Base-by-base conservation (phyloP, 2,329 filamentous ascomycete species). In the Nemania sp. region DNA sequence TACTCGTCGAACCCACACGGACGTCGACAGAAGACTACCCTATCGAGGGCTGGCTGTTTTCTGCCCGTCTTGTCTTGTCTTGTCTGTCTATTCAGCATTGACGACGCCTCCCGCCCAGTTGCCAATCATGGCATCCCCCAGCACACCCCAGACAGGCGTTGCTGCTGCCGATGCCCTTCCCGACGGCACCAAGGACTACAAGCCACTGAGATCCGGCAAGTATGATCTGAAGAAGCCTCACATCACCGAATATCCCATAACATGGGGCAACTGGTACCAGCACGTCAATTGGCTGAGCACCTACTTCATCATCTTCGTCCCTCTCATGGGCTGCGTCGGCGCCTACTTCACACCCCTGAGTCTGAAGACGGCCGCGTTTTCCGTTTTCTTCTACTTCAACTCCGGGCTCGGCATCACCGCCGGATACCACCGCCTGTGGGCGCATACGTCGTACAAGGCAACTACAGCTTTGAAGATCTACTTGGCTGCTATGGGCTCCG, bases 251-350 rank as follows among this genome's bases (percentile, higher is more conserved):
- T 85, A 86, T 65, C 89, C 90, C 59, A 88, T 96, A 69, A 96
- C 91, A 62, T 83, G 82, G 77, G 80, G 82, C 71, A 97, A 96
- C 81, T 95, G 91, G 90, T 88, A 92, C 79, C 89, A 93, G 80
- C 92, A 97, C 74, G 84, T 97, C 81, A 92, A 96, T 83, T 97
- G 92, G 92, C 83, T 97, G 68, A 97, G 96, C 77, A 88, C 91
- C 65, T 84, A 82, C 64, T 84, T 97, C 75, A 94, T 96, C 74
- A 77, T 96, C 67, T 82, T 89, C 68, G 83, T 96, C 47, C 92
- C 93, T 43, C 64, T 93, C 49, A 81, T 85, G 59, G 92, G 92
- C 65, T 84, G 89, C 73, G 77, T 95, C 69, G 83, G 86, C 56
- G 83, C 92, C 53, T 87, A 90, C 78, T 96, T 89, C 88, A 89